Evolutionary conservation across 805 yeast species (phyloP).

Genomic region (Saccharomycopsis malanga): DNA sequence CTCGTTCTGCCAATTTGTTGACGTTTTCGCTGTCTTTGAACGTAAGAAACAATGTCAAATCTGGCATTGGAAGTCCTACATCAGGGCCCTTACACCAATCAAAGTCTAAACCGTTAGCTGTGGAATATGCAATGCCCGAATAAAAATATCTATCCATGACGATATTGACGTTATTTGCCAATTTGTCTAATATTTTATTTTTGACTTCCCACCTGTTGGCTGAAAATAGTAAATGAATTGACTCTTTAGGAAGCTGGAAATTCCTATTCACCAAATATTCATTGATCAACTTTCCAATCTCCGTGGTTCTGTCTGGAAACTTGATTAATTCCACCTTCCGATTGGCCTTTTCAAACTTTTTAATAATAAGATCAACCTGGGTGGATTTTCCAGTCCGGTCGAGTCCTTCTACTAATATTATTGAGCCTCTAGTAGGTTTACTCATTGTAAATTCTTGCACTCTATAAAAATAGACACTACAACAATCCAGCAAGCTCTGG

Average conservation of each 20-base stretch:
- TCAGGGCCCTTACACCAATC: constrained; percentile 84
- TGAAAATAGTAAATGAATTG: constrained; percentile 81
- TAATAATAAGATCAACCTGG: constrained; percentile 46
- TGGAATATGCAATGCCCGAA: constrained; percentile 88
- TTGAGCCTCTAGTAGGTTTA: constrained; percentile 51
- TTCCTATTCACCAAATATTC: constrained; percentile 50
- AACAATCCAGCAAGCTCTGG: too few relatives aligned
- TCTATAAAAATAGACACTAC: too few relatives aligned
- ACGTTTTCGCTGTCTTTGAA: constrained; percentile 39
- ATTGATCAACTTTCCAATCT: constrained; percentile 74
- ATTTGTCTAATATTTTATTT: constrained; percentile 35
- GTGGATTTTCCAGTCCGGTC: constrained; percentile 95
- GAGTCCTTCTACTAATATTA: constrained; percentile 84
- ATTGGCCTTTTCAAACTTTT: constrained; percentile 26
- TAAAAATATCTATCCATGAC: constrained; percentile 83
- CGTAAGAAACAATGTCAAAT: constrained; percentile 69
- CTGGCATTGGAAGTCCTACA: constrained; percentile 80
- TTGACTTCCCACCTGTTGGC: constrained; percentile 93
- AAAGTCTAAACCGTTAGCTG: constrained; percentile 69
- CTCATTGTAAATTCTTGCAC: too few relatives aligned
- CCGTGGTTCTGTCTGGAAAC: constrained; percentile 76
- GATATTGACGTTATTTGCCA: constrained; percentile 50
- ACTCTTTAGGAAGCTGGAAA: constrained; percentile 57
- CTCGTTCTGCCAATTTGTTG: constrained; percentile 39
- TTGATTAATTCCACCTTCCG: constrained; percentile 48